Conservation (phyloP, 768 basidiomycete species). For the Psilocybe azurescens region DNA sequence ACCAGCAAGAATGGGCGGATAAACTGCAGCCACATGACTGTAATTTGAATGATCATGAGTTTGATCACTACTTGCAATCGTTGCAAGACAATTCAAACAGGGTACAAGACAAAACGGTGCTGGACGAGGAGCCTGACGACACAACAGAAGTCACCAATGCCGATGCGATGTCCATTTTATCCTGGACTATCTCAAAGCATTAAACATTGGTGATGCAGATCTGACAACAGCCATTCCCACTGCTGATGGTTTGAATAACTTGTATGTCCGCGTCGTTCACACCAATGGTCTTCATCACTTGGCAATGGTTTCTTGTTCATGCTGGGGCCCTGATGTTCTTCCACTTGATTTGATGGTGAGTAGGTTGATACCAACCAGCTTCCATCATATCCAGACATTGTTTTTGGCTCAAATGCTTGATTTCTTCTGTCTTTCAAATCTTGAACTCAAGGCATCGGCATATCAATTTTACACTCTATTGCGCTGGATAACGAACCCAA, state of each 20-base stretch:
- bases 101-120: too few species aligned
- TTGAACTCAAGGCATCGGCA: slow-evolving; percentile 22
- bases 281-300: slow-evolving; percentile 23
- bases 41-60: too few species aligned
- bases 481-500: slow-evolving; percentile 6
- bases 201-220: too few species aligned
- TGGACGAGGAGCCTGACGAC: too few species aligned
- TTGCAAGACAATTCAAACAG: too few species aligned
- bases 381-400: slow-evolving; percentile 9
- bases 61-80: too few species aligned
- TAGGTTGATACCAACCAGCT: slow-evolving; percentile 15
- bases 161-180: neutral
- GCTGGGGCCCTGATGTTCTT: neutral
- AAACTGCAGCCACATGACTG: too few species aligned
- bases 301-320: slow-evolving; percentile 16
- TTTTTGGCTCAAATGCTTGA: slow-evolving; percentile 19
- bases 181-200: neutral
- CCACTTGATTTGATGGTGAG: slow-evolving; percentile 1
- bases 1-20: too few species aligned
- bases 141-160: neutral
- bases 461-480: slow-evolving; percentile 23
- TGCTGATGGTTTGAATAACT: neutral
- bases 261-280: slow-evolving; percentile 18
- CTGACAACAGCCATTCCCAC: neutral
- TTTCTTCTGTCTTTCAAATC: slow-evolving; percentile 10